Evolutionary conservation across 768 basidiomycete genomes (phyloP).

Genomic region (Filobasidium floriforme): DNA sequence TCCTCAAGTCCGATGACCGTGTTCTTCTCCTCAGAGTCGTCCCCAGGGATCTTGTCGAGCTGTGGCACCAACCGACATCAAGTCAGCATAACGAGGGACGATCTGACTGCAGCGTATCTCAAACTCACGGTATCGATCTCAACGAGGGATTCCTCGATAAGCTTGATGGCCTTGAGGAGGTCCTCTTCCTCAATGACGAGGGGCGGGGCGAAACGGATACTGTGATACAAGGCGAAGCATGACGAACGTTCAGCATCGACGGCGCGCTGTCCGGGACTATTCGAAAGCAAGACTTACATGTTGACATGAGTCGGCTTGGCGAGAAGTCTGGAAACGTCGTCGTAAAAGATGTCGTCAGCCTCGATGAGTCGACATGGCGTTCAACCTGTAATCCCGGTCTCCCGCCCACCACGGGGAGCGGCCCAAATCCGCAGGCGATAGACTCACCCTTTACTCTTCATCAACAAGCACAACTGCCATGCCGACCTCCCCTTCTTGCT

Average conservation of each 20-base stretch:
- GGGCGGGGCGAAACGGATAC: constrained; percentile 93
- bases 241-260: not conserved
- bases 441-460: constrained; percentile 68
- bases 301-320: constrained; percentile 96
- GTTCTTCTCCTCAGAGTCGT: constrained; percentile 40
- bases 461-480: constrained; percentile 88
- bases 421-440: not conserved
- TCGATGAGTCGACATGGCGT: not conserved
- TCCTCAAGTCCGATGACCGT: constrained; percentile 36
- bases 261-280: not conserved
- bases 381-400: not conserved
- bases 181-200: constrained; percentile 88
- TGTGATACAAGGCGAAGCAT: constrained; percentile 39
- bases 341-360: no score
- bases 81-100: not conserved
- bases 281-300: constrained; percentile 56
- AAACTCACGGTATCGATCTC: constrained; percentile 68
- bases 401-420: not conserved
- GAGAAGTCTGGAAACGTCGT: constrained; percentile 50
- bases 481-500: constrained; percentile 72
- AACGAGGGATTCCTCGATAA: constrained; percentile 66
- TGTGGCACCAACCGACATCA: not conserved
- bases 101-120: not conserved
- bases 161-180: constrained; percentile 61
- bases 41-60: constrained; percentile 42